Evolutionary conservation across 306 rosid genomes (phyloP), one percentile per base, ranked within the genome.

Genomic region (Morella rubra): DNA sequence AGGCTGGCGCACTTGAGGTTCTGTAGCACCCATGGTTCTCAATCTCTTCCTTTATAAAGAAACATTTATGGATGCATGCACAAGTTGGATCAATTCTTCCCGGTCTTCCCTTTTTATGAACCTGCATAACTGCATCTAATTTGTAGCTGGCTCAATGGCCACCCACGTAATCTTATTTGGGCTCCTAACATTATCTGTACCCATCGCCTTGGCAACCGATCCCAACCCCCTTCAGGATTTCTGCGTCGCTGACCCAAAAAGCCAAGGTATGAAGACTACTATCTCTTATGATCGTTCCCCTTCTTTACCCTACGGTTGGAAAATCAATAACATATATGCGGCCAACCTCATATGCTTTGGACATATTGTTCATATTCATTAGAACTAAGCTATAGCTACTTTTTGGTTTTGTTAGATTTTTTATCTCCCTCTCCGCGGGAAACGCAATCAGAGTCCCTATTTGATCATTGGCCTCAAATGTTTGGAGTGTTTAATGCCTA

Each of bases 181-280:
- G 12, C 15, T 42, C 1, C 50, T 65, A 16, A 24, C 32, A 41
- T 42, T 65, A 18, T 65, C 22, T 41, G 41, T 65, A 19, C 4
- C 50, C 2, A 37, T 73, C 3, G 72, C 44, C n/a, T 19, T 64
- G 7, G 84, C 84, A 24, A 52, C 69, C 0, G 84, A 82, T 70
- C 76, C 59, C 2, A 78, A 41, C 44, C 84, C 84, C n/a, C 86
- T 85, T 32, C 89, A 85, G 73, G 86, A 85, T 76, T 79, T 85
- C 61, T 85, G 86, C n/a, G 86, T 82, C 15, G 84, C 82, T 5
- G 86, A 85, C 74, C 24, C 62, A 13, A 56, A 45, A 15, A 44
- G 37, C 10, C 18, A 37, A 76, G 76, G 87, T 83, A 76, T 37
- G 20, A 24, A 51, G 14, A 65, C 11, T 8, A 49, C 44, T 8